phyloP scores from a whole-genome alignment of 2,329 filamentous ascomycete genomes.

The Grosmannia penicillata region DNA sequence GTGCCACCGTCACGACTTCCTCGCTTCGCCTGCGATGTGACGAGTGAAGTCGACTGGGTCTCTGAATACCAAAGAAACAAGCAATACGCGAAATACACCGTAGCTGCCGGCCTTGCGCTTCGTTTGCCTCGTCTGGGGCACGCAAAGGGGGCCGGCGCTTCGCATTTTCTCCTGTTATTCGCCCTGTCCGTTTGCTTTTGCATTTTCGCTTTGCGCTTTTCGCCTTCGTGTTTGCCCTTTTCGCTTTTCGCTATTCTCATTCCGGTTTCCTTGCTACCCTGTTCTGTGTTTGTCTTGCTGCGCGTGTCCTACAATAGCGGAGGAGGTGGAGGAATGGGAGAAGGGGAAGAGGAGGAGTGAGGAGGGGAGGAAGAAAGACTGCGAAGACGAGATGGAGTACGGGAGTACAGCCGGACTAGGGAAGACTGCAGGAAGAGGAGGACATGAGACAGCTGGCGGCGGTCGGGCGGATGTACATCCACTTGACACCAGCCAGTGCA shows the following conservation, averaged over 20 bases:
- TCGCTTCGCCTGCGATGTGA: constrained; percentile 1
- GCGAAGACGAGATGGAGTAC: neutral
- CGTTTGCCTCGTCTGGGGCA: constrained; percentile 5
- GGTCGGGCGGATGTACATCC: neutral
- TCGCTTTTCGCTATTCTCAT: constrained; percentile 1
- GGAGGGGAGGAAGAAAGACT: neutral
- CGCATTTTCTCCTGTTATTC: too few relatives aligned
- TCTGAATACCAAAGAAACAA: constrained; percentile 6
- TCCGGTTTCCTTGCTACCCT: neutral
- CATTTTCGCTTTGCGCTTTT: constrained; percentile 4
- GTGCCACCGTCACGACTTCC: constrained; percentile 3
- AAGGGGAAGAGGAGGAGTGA: too few relatives aligned
- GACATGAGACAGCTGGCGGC: too few relatives aligned
- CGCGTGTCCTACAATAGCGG: neutral
- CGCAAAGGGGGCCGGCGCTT: too few relatives aligned
- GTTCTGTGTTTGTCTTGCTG: neutral
- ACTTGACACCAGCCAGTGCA: too few relatives aligned
- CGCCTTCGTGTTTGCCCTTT: constrained; percentile 2
- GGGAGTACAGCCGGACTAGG: neutral
- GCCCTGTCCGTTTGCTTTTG: neutral
- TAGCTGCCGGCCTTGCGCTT: neutral
- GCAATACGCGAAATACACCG: constrained; percentile 5
- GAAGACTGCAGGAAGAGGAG: neutral
- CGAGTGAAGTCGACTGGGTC: constrained; percentile 8
- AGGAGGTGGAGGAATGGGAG: neutral